phyloP scores from a whole-genome alignment of 495 filamentous ascomycete species.

The Aspergillus baeticus region DNA sequence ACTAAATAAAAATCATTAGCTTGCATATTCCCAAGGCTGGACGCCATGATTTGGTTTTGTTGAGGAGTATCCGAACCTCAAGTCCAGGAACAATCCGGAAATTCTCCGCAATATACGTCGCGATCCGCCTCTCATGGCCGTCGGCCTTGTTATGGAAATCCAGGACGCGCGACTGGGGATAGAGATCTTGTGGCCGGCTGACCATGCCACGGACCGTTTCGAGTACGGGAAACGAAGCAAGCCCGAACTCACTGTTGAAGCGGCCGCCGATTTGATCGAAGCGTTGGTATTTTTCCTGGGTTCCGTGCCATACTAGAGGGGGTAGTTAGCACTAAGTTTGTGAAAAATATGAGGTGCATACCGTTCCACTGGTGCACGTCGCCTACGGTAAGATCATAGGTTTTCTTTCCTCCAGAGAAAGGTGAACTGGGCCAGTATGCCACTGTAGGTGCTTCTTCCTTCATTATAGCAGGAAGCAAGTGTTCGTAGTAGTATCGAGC shows the following conservation, averaged over 20 bases:
- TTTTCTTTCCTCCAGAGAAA: constrained; percentile 75
- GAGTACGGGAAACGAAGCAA: constrained; percentile 85
- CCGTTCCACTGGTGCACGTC: constrained; percentile 96
- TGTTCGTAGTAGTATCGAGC: constrained; percentile 96
- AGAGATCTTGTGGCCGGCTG: constrained; percentile 68
- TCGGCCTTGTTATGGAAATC: constrained; percentile 97
- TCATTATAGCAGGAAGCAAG: constrained; percentile 67
- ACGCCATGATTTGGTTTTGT: too few relatives aligned
- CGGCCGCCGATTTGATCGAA: constrained; percentile 82
- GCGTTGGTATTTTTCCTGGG: constrained; percentile 87
- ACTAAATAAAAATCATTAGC: too few relatives aligned
- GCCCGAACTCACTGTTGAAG: constrained; percentile 94
- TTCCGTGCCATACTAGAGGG: constrained; percentile 85
- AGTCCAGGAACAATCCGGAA: constrained; percentile 64
- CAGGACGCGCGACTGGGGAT: constrained; percentile 80
- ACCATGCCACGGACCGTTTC: constrained; percentile 81
- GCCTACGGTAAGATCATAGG: constrained; percentile 77
- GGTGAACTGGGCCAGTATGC: constrained; percentile 85
- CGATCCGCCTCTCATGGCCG: constrained; percentile 83
- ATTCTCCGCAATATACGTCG: constrained; percentile 87
- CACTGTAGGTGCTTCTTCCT: constrained; percentile 58
- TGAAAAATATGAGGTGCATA: constrained; percentile 17
- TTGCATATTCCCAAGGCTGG: constrained; percentile 66
- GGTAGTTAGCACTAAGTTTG: too few relatives aligned
- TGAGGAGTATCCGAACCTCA: constrained; percentile 26